These are phyloP conservation scores for Scleroderma bovista DNA, from an alignment of 768 basidiomycete genomes.

Conservation along the genomic window DNA sequence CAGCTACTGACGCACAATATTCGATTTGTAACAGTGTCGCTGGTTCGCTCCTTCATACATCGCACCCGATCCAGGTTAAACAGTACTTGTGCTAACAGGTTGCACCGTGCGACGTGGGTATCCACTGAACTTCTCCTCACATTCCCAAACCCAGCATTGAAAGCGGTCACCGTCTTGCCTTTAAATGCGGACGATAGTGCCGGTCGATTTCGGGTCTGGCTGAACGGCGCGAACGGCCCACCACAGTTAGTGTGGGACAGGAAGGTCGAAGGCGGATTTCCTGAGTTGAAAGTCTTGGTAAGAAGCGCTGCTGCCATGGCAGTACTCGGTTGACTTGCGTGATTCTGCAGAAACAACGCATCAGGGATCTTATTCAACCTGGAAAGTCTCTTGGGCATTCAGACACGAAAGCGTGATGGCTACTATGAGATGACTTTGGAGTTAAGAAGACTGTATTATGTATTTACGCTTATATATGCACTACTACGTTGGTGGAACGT, in stretches of 20 bases:
- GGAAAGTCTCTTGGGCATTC: constrained; percentile 84
- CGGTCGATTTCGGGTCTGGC: constrained; percentile 90
- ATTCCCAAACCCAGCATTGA: constrained; percentile 74
- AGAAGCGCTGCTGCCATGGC: constrained; percentile 20
- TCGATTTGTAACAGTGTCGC: constrained; percentile 54
- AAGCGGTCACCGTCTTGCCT: constrained; percentile 66
- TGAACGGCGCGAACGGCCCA: constrained; percentile 35
- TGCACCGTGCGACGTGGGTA: constrained; percentile 90
- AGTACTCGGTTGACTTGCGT: constrained; percentile 5
- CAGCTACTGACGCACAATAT: not conserved
- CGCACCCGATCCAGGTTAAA: not conserved
- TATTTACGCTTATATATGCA: not conserved
- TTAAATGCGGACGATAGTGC: constrained; percentile 76
- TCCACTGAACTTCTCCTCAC: constrained; percentile 89
- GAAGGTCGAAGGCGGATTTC: constrained; percentile 87
- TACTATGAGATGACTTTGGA: not conserved
- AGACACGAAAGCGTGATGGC: constrained; percentile 44
- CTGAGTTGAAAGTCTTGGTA: constrained; percentile 82
- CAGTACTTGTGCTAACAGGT: constrained; percentile 43
- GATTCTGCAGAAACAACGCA: constrained; percentile 70
- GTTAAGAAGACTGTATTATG: too few species aligned
- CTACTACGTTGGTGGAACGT: not conserved
- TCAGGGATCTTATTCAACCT: constrained; percentile 80
- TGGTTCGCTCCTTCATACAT: constrained; percentile 46
- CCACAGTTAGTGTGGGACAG: constrained; percentile 78